Base-by-base conservation (phyloP, 306 rosid species). In the Cucumis cinereus region DNA sequence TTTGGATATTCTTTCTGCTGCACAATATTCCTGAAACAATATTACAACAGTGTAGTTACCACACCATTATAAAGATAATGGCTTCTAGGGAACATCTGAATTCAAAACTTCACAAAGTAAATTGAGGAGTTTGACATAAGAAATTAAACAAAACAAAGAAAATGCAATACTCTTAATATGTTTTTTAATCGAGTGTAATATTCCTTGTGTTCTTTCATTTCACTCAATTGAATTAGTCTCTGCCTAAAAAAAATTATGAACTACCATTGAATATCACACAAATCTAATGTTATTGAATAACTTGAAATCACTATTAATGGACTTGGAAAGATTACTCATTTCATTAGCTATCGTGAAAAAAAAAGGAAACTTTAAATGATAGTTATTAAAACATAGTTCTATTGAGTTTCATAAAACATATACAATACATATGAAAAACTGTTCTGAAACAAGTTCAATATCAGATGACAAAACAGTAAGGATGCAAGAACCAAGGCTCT, bases 1-100 rank as follows among this genome's bases (percentile, higher is more conserved):
- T 85, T 89, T 75, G 92, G 75, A 83, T 91, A 90, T 77, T 91
- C 97, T 83, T 76, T 61, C 83, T 90, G 91, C 82, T 84, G 80
- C 80, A 90, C 85, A 77, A 90, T 86, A 84, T 60, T 82, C 89
- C 97, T 94, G 85, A 81, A 72, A 71, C 52, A 67, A 71, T 80
- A 61, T 75, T 76, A n/a, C 61, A 45, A 47, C 17, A 76, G 53
- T 43, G 45, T 69, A 79, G 73, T 59, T 41, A 49, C 30, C 35
- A 76, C 67, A 36, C 71, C 52, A 76, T 17, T 22, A 45, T 41
- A 41, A 43, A 45, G 45, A 7, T 69, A 50, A 69, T 69, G 49
- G 3, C n/a, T 68, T n/a, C 74, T 20, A 43, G 13, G 2, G 54
- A 43, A 68, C 28, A 68, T 68, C 20, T 68, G 36, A 43, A 43